A percentile compares a stretch with the other conserved stretches of the same genome.
Evolutionary conservation across 2,329 filamentous ascomycete genomes (phyloP).

Genomic region (Pestalotiopsis fici): DNA sequence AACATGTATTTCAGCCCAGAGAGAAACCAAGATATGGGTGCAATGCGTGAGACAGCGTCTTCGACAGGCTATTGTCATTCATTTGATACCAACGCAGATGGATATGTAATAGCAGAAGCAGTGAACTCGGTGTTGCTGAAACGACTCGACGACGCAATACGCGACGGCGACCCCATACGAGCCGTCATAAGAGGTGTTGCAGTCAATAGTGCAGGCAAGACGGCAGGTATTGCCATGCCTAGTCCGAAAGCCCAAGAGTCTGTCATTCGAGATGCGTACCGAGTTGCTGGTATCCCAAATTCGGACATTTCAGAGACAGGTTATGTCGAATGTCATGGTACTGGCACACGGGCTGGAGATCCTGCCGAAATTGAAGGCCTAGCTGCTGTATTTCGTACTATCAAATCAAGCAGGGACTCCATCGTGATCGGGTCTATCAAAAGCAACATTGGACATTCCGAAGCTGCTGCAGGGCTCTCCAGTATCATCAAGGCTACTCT

Average conservation of each 20-base stretch:
- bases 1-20: conserved; percentile 18
- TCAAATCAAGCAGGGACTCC: conserved; percentile 2
- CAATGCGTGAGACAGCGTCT: conserved; percentile 26
- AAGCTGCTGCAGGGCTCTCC: conserved; percentile 42
- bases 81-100: conserved; percentile 41
- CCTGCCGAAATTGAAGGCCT: conserved; percentile 25
- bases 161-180: conserved; percentile 36
- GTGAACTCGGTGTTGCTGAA: conserved; percentile 44
- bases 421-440: conserved; percentile 26
- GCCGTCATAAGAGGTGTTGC: conserved; percentile 37
- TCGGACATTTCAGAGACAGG: conserved; percentile 21
- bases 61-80: conserved; percentile 26
- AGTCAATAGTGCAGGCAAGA: conserved; percentile 40
- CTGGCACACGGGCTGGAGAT: conserved; percentile 22
- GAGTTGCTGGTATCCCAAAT: conserved; percentile 27
- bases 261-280: conserved; percentile 32
- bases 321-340: conserved; percentile 30
- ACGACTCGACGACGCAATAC: conserved; percentile 39
- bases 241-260: conserved; percentile 33
- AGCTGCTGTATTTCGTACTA: conserved; percentile 11
- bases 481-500: conserved; percentile 44
- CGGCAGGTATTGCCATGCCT: conserved; percentile 47
- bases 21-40: conserved; percentile 9
- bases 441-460: conserved; percentile 38
- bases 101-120: conserved; percentile 51